These are phyloP conservation scores for Ophiocordyceps sinensis DNA, from an alignment of 2,329 filamentous ascomycete species.

Conservation along the genomic window DNA sequence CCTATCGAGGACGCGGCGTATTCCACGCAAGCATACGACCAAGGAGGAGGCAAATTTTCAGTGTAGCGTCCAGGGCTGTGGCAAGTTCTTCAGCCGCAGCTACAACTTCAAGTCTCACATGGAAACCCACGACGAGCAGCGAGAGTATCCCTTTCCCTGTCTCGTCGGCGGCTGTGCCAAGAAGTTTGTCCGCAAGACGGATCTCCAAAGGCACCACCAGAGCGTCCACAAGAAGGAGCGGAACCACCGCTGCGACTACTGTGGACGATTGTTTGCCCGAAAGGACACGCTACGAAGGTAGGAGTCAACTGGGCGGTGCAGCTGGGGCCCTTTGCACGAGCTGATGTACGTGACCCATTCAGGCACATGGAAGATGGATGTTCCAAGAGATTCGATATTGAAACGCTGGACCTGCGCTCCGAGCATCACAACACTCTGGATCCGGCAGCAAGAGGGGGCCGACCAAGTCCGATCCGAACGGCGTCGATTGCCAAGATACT, in stretches of 20 bases:
- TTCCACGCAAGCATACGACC: constrained; percentile 41
- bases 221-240: constrained; percentile 62
- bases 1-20: not conserved
- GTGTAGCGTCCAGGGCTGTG: constrained; percentile 56
- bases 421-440: constrained; percentile 5
- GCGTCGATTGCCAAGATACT: not conserved
- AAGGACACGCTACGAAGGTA: constrained; percentile 75
- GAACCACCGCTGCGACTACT: constrained; percentile 57
- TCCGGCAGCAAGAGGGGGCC: not conserved
- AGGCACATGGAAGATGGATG: constrained; percentile 71
- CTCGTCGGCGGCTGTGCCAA: constrained; percentile 50
- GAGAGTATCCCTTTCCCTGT: constrained; percentile 59
- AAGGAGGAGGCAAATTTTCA: constrained; percentile 57
- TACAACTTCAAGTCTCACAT: constrained; percentile 83
- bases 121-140: constrained; percentile 65
- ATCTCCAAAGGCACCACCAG: constrained; percentile 49
- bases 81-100: constrained; percentile 64
- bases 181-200: constrained; percentile 71
- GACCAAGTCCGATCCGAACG: not conserved
- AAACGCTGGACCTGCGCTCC: constrained; percentile 31
- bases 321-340: not conserved
- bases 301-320: constrained; percentile 8
- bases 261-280: constrained; percentile 56
- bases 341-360: not conserved
- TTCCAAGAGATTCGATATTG: constrained; percentile 48